Base-by-base conservation (phyloP, 306 rosid species). In the Lagenaria siceraria region DNA sequence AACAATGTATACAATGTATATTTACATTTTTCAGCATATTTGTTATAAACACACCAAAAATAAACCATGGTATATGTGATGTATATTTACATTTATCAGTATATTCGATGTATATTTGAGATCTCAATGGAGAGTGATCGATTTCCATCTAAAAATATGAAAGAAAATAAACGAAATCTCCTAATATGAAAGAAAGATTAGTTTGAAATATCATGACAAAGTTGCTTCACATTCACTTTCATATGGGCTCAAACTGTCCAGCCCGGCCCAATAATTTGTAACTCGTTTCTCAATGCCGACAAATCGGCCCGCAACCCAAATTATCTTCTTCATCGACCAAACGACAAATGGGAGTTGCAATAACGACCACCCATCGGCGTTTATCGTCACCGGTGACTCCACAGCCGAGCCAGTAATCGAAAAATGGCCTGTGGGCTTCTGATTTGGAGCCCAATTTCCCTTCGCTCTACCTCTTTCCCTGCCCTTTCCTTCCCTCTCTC, bases 401-500 rank as follows among this genome's bases (percentile, higher is more conserved):
- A 33, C 12, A 19, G 9, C 33, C 31, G 33, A 52, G 14, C 31
- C 19, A 75, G 35, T 25, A 14, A 29, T 24, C 55, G 55, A 6
- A 42, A 55, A 83, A 88, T 91, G 98, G 89, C 86, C 43, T 88
- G 53, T 5, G 80, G 87, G 59, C 80, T 87, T 80, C 86, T 80
- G 1, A 81, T 51, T 75, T 89, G 93, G 96, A 86, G 83, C 83
- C 87, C 87, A 81, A 81, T 58, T 38, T 75, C 81, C 14, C 55
- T 80, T 18, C 76, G 78, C 55, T 76, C 87, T 19, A 74, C 80
- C 8, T 54, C 85, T 85, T 22, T 80, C 64, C 5, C 76, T 69
- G 24, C 75, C 78, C 19, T 70, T 74, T 70, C 81, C 79, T 42
- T 79, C 19, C 60, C 14, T 33, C 1, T 72, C 54, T 81, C 81